Conservation (phyloP, 768 basidiomycete species). For the Lactarius sp. region DNA sequence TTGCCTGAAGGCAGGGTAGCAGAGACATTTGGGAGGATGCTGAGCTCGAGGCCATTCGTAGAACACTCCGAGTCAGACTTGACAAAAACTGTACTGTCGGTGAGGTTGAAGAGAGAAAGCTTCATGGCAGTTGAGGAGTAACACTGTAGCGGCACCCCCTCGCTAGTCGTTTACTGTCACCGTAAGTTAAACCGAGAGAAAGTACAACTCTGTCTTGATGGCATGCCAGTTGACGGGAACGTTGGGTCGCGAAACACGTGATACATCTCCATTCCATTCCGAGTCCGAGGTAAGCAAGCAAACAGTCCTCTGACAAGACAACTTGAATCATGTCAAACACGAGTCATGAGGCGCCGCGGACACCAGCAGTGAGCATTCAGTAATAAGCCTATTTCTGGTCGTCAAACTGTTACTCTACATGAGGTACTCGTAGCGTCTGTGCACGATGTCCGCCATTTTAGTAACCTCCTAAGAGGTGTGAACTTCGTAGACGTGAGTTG, state of each 20-base stretch:
- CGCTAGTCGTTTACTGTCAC: too few species aligned
- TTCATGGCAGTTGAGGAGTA: slow-evolving; percentile 21
- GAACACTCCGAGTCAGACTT: neutral
- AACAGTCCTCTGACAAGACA: too few species aligned
- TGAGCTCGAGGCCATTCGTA: neutral
- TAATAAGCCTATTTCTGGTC: neutral
- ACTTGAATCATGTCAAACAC: slow-evolving; percentile 3
- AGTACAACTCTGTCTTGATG: too few species aligned
- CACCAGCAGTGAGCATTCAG: slow-evolving; percentile 13
- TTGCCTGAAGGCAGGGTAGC: slow-evolving; percentile 21
- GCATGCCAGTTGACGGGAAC: neutral
- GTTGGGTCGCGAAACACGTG: slow-evolving; percentile 9
- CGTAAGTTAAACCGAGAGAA: too few species aligned
- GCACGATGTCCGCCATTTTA: slow-evolving; percentile 78
- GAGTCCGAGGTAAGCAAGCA: too few species aligned
- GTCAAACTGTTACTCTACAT: neutral
- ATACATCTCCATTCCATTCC: too few species aligned
- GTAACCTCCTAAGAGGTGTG: slow-evolving; percentile 74
- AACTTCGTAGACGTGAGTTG: slow-evolving; percentile 68
- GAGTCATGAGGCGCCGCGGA: slow-evolving; percentile 1
- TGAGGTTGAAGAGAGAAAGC: slow-evolving; percentile 38
- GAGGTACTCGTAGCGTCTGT: slow-evolving; percentile 67
- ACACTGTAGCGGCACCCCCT: neutral
- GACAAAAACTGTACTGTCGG: slow-evolving; percentile 30
- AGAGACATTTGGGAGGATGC: slow-evolving; percentile 4